Base-by-base conservation (phyloP, 2,329 filamentous ascomycete genomes). In the Fusarium sp. region DNA sequence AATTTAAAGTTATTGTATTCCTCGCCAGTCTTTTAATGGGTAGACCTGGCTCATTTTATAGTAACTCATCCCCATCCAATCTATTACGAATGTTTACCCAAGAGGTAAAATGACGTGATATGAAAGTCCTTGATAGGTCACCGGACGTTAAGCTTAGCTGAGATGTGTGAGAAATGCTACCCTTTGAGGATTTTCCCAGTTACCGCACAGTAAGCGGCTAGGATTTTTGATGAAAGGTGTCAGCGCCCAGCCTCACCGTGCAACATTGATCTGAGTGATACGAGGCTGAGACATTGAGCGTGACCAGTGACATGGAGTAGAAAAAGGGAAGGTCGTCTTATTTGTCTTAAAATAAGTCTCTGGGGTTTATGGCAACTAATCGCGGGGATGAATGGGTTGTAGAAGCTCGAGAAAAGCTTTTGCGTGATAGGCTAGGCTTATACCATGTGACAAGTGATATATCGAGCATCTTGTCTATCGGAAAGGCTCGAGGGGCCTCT, bases 121-220 rank as follows among this genome's bases (percentile, higher is more conserved):
- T 18, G 0, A 4, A 10, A 2, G 2, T 12, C 14, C 14, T 41
- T 26, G 9, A n/a, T 23, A 20, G 12, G 48, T 64, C 61, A 56
- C 61, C 41, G 41, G 58, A 3, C 7, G 3, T 18, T 35, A 23
- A 30, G 58, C 58, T 64, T 62, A 64, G 59, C 35, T 64, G 46
- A 64, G 48, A 64, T 2, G 17, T 37, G 48, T 63, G 41, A 64
- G 46, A 63, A 30, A 18, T 48, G 4, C 13, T 23, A 63, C 17
- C 33, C 17, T 41, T n/a, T 18, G 2, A 1, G 9, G 2, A 10
- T 12, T 5, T 4, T n/a, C 12, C 17, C 5, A 18, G 40, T 2
- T 11, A 3, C 15, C 12, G 3, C 3, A 32, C 14, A 11, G 37
- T 62, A 62, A 62, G 60, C 60, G 14, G 35, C 32, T 23, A n/a